Conservation (phyloP, 2,329 filamentous ascomycete species). For the Neoarthrinium moseri region DNA sequence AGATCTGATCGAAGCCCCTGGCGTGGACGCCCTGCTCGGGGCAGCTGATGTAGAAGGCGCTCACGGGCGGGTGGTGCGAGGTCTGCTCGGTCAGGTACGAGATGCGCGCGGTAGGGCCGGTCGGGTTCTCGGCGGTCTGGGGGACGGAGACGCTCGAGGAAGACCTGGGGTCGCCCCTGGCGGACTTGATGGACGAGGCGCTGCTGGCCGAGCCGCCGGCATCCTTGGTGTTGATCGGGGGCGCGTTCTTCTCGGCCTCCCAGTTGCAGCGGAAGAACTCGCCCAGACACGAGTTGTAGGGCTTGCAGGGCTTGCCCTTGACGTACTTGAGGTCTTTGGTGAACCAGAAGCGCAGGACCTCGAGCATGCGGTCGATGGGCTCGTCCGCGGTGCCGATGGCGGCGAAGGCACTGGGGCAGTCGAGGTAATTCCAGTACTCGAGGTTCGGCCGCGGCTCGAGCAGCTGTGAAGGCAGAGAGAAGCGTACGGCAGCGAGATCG, state of each 20-base stretch:
- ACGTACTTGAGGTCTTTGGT: slow-evolving; percentile 99
- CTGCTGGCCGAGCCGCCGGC: slow-evolving; percentile 36
- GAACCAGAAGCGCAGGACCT: slow-evolving; percentile 95
- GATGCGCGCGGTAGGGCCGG: slow-evolving; percentile 64
- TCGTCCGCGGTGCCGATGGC: slow-evolving; percentile 87
- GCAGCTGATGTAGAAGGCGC: slow-evolving; percentile 91
- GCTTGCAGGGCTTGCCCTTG: slow-evolving; percentile 97
- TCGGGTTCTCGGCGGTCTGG: slow-evolving; percentile 40
- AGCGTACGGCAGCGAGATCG: slow-evolving; percentile 92
- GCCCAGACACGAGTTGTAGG: slow-evolving; percentile 94
- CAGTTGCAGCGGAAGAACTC: slow-evolving; percentile 99
- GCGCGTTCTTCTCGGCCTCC: slow-evolving; percentile 81
- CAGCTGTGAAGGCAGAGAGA: slow-evolving; percentile 92
- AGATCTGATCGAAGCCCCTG: slow-evolving; percentile 91
- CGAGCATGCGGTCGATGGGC: slow-evolving; percentile 88
- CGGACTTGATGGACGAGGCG: slow-evolving; percentile 47
- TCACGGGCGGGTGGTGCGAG: slow-evolving; percentile 95
- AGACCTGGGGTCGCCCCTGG: slow-evolving; percentile 39
- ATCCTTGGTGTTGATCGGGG: slow-evolving; percentile 56
- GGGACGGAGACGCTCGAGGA: slow-evolving; percentile 51
- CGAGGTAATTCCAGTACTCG: slow-evolving; percentile 99
- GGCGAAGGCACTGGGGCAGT: slow-evolving; percentile 86
- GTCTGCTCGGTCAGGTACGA: slow-evolving; percentile 98
- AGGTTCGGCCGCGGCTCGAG: slow-evolving; percentile 95
- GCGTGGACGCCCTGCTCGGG: slow-evolving; percentile 87